Evolutionary conservation across 108 stramenopile species (phyloP).

Genomic region (Cyclotella kingstonii): DNA sequence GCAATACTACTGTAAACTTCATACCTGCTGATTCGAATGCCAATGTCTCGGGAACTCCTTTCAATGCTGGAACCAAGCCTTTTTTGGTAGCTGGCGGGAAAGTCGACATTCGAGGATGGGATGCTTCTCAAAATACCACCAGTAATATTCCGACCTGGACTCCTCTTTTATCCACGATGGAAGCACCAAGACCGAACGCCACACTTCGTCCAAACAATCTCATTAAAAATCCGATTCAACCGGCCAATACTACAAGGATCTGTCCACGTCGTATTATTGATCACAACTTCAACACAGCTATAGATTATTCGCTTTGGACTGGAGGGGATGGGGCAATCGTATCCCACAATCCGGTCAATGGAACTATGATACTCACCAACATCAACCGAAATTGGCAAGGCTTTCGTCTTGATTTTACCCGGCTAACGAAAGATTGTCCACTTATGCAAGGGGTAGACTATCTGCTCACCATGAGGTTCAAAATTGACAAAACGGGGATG

Average conservation of each 20-base stretch:
- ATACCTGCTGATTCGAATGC: constrained; percentile 33
- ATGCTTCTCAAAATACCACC: constrained; percentile 1
- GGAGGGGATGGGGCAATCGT: constrained; percentile 32
- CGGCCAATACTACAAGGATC: constrained; percentile 4
- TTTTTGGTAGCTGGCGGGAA: constrained; percentile 68
- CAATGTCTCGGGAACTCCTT: constrained; percentile 24
- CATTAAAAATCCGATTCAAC: neutral
- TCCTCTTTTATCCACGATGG: constrained; percentile 20
- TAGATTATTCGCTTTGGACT: constrained; percentile 31
- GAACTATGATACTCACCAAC: constrained; percentile 11
- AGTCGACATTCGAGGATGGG: constrained; percentile 47
- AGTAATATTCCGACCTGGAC: constrained; percentile 29
- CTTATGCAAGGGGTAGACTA: constrained; percentile 22
- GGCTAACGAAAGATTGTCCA: constrained; percentile 23
- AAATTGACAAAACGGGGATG: constrained; percentile 32
- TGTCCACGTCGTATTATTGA: constrained; percentile 31
- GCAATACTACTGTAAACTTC: constrained; percentile 35
- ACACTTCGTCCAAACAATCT: constrained; percentile 4
- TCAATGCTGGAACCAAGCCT: constrained; percentile 55
- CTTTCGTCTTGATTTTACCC: constrained; percentile 29
- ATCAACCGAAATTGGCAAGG: constrained; percentile 12
- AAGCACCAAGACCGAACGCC: constrained; percentile 15
- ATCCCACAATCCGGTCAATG: constrained; percentile 9
- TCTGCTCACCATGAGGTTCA: constrained; percentile 47
- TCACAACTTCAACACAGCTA: constrained; percentile 19